Evolutionary conservation across 202 grass and related monocot genomes (phyloP), one percentile per base, ranked within the genome.

Genomic region (Bolboschoenoplectus hybrid): DNA sequence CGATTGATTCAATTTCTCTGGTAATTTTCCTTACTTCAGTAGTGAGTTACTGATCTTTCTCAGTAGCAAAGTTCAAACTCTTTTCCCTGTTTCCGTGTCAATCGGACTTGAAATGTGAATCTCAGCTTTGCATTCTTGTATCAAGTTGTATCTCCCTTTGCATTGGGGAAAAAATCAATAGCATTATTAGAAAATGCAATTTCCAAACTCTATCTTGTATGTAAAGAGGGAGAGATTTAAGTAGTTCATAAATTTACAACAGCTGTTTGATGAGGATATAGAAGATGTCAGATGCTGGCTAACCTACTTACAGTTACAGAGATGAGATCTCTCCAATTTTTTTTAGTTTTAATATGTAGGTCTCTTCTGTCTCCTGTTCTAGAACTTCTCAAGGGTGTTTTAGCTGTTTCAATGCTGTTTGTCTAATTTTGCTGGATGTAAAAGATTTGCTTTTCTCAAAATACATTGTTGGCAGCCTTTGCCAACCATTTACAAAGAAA

Each of bases 21-120:
- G 11, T 53, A 9, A 53, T 68, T 41, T 70, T 41, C n/a, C 35
- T 41, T 84, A 7, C 44, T 57, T 68, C 34, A 58, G 63, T 38
- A 57, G 20, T 84, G 34, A 50, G 70, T 84, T 52, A 70, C 64
- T 67, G 20, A 39, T 34, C 13, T 35, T 49, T 83, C 12, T 69
- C 6, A 68, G 32, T 70, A 40, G 19, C 13, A 40, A 82, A 17
- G 12, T 78, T 39, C 13, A 83, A 40, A 62, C 12, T 20, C 3
- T 83, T 69, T 19, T 8, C 38, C 16, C 7, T 53, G 14, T 51
- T 83, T 53, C 12, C 1, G 64, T 55, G 52, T 70, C 45, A 70
- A 84, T 84, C 70, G 44, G 36, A 7, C 40, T 66, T 50, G 34
- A 82, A 82, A 82, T 82, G 43, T 82, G 81, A 82, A 82, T 82